Evolutionary conservation across 2,329 filamentous ascomycete species (phyloP).

Genomic region (Cytospora chrysosperma): DNA sequence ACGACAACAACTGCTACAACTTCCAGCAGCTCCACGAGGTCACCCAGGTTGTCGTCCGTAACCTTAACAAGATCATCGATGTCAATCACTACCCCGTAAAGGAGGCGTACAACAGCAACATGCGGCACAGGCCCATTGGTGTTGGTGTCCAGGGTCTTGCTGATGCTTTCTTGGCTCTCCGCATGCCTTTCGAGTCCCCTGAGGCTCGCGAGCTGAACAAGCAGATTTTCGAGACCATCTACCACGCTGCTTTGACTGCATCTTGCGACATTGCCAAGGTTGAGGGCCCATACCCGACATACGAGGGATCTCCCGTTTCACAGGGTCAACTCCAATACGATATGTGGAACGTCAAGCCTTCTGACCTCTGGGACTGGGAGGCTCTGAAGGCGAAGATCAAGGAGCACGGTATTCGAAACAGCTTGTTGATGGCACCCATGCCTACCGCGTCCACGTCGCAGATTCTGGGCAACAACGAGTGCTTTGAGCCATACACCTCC

Average conservation of each 20-base stretch:
- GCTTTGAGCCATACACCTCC: conserved; percentile 98
- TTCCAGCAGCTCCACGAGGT: conserved; percentile 97
- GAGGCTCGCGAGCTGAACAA: conserved; percentile 93
- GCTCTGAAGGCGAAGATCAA: conserved; percentile 86
- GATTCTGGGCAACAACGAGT: conserved; percentile 98
- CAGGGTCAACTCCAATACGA: conserved; percentile 97
- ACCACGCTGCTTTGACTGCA: conserved; percentile 88
- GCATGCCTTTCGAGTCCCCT: conserved; percentile 93
- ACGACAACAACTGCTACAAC: conserved; percentile 80
- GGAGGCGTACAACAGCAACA: conserved; percentile 93
- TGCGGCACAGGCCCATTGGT: conserved; percentile 93
- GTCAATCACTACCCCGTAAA: conserved; percentile 97
- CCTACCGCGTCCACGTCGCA: conserved; percentile 96
- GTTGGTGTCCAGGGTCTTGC: conserved; percentile 97
- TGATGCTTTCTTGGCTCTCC: conserved; percentile 94
- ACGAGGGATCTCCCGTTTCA: conserved; percentile 89
- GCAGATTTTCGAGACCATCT: conserved; percentile 99
- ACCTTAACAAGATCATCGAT: conserved; percentile 98
- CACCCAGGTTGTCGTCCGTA: conserved; percentile 85
- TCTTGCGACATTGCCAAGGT: conserved; percentile 84
- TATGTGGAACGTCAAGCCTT: conserved; percentile 95
- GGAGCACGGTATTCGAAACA: conserved; percentile 92
- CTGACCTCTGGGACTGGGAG: conserved; percentile 96
- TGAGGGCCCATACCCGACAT: conserved; percentile 82
- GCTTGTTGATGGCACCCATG: conserved; percentile 93